Base-by-base conservation (phyloP, 73 alveolate species). In the Paramecium sonneborni region DNA sequence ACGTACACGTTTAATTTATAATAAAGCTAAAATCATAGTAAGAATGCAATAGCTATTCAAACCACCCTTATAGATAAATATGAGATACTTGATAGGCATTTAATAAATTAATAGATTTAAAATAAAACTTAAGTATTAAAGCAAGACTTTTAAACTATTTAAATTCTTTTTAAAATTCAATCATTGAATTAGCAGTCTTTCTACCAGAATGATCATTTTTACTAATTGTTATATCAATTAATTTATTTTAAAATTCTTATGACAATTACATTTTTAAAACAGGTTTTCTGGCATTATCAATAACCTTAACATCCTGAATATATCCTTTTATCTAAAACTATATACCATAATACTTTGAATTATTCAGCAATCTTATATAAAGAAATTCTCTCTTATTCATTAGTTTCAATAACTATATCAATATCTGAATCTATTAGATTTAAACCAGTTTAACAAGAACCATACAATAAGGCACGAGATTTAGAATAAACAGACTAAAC, bases 111-210 rank as follows among this genome's bases (percentile, higher is more conserved):
- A 79, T 79, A 1, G 90, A 79, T 79, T 46, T 79, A 43, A 79
- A 46, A 24, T 79, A 79, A 34, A 30, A 41, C 30, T 79, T 79
- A 6, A 79, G 24, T 9, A 46, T 46, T n/a, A 43, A n/a, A 15
- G 74, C 90, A 5, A 79, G 55, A 79, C 32, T 30, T 43, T 34
- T 79, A 23, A 79, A 43, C n/a, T 79, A 79, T 34, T 79, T 79
- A 79, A 79, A 79, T 79, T 79, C 90, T 26, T 79, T 79, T 48
- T 79, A 44, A 44, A 43, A 79, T 23, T 79, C 90, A 30, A 79
- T 20, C 90, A 79, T 39, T 15, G 74, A 30, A 23, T 79, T 46
- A 9, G 90, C 90, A 41, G 76, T 39, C 72, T 39, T 39, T 44
- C 44, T 46, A 3, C 90, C 90, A 79, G 34, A 30, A 41, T 79